Base-by-base conservation (phyloP, 148 eudicot genomes). In the Chenopodium suecicum region DNA sequence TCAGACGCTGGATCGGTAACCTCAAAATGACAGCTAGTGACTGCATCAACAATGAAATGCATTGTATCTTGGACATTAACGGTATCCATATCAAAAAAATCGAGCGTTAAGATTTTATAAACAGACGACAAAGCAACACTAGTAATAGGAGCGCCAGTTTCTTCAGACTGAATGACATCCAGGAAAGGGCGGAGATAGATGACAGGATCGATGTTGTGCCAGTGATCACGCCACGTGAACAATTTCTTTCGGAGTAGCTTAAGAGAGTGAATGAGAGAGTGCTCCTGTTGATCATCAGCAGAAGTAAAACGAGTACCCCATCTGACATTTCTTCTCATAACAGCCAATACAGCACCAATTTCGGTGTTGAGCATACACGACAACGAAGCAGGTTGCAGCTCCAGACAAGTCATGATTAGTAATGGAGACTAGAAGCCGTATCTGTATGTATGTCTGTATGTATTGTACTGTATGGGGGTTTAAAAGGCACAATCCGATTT, bases 1-100 rank as follows among this genome's bases (percentile, higher is more conserved):
- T 95, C 98, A 80, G 98, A 93, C 52, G 91, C 91, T 79, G 98
- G 97, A 91, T 95, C 98, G 44, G 98, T 93, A 81, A 95, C 94
- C 90, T 95, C 98, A 90, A 95, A 95, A 34, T 94, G 90, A 84
- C 97, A 93, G 85, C 93, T 91, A 32, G 98, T 93, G 66, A 92
- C 94, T 50, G 96, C 89, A 89, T 95, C 94, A 88, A 95, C 94
- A 78, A 95, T 89, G 84, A 86, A 84, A 84, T 91, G 91, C 91
- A 95, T 83, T 54, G 98, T 93, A 82, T 92, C 91, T 72, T 88
- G 91, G 54, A 93, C 89, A 84, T 93, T 90, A 50, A 84, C 79
- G 56, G 92, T 90, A 71, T 88, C 54, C 22, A 82, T 72, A 85
- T 89, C 91, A 85, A 95, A 90, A 48, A 92, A 80, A 82, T 93